These are phyloP conservation scores for Suillus fuscotomentosus DNA, from an alignment of 768 basidiomycete genomes.

Conservation along the genomic window DNA sequence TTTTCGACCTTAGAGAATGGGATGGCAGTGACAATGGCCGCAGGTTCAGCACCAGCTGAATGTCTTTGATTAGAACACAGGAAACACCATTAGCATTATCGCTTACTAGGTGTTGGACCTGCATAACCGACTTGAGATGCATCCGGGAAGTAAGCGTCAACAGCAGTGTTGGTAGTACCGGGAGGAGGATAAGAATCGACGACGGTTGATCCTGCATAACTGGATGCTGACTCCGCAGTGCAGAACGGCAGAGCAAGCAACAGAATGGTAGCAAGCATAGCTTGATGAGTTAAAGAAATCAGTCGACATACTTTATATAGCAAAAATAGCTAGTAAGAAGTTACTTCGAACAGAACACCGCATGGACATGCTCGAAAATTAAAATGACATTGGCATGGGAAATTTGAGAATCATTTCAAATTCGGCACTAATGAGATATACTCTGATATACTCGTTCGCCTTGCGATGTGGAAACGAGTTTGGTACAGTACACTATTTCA, in stretches of 20 bases:
- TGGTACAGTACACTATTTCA: too few relatives aligned
- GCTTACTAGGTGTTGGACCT: constrained; percentile 48
- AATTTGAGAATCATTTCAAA: too few relatives aligned
- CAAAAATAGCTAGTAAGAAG: too few relatives aligned
- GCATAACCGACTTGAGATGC: constrained; percentile 42
- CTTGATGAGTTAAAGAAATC: background rate
- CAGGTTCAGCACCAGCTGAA: constrained; percentile 43
- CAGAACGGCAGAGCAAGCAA: constrained; percentile 10
- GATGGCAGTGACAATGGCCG: constrained; percentile 42
- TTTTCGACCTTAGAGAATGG: constrained; percentile 34
- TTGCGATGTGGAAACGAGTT: too few relatives aligned
- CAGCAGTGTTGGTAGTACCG: constrained; percentile 32
- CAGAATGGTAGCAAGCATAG: constrained; percentile 3
- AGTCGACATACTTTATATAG: too few relatives aligned
- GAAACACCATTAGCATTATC: background rate
- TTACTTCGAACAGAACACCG: too few relatives aligned
- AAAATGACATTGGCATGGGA: too few relatives aligned
- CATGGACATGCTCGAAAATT: too few relatives aligned
- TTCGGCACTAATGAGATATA: too few relatives aligned
- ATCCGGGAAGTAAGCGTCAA: constrained; percentile 40
- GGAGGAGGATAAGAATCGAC: constrained; percentile 43
- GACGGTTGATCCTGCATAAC: constrained; percentile 42
- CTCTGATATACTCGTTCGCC: too few relatives aligned
- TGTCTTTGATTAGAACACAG: background rate
- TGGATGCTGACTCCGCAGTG: constrained; percentile 25